Evolutionary conservation across 1,139 yeast genomes (phyloP).

Genomic region (Suhomyces bribrorum): DNA sequence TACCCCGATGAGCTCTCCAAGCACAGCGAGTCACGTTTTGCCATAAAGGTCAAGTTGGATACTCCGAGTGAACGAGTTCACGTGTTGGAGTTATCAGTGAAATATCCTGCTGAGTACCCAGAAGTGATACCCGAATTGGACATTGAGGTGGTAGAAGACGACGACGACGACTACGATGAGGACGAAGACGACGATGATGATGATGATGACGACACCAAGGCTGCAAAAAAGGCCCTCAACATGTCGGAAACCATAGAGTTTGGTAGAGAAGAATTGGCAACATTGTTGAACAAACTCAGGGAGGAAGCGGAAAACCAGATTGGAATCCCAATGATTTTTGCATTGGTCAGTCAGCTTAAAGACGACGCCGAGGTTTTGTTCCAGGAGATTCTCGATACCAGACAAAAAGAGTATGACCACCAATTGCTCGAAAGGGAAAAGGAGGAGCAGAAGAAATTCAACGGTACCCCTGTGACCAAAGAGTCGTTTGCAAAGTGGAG

Average conservation of each 20-base stretch:
- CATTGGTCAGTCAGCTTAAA: slow-evolving; percentile 72
- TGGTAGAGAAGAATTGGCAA: slow-evolving; percentile 45
- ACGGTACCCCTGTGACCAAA: slow-evolving; percentile 77
- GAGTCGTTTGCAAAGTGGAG: slow-evolving; percentile 79
- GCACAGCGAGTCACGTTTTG: slow-evolving; percentile 45
- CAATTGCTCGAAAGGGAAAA: slow-evolving; percentile 56
- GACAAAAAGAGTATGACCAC: slow-evolving; percentile 60
- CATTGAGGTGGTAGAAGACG: slow-evolving; percentile 39
- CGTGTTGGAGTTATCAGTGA: slow-evolving; percentile 54
- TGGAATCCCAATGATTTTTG: slow-evolving; percentile 88
- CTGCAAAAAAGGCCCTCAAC: slow-evolving; percentile 46
- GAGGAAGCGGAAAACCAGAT: slow-evolving; percentile 73
- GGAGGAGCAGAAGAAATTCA: slow-evolving; percentile 76
- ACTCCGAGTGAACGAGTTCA: slow-evolving; percentile 58
- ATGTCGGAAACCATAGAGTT: slow-evolving; percentile 59
- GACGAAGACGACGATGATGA: slow-evolving; percentile 42
- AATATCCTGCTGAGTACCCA: slow-evolving; percentile 72
- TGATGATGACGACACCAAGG: slow-evolving; percentile 46
- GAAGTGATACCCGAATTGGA: slow-evolving; percentile 61
- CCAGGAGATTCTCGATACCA: slow-evolving; percentile 52
- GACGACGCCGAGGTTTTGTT: slow-evolving; percentile 76
- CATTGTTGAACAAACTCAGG: slow-evolving; percentile 41
- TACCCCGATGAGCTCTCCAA: slow-evolving; percentile 82
- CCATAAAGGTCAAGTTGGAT: slow-evolving; percentile 55
- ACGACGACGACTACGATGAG: slow-evolving; percentile 36